Base-by-base conservation (phyloP, 106 monocot species). In the Dendrobium officinale region DNA sequence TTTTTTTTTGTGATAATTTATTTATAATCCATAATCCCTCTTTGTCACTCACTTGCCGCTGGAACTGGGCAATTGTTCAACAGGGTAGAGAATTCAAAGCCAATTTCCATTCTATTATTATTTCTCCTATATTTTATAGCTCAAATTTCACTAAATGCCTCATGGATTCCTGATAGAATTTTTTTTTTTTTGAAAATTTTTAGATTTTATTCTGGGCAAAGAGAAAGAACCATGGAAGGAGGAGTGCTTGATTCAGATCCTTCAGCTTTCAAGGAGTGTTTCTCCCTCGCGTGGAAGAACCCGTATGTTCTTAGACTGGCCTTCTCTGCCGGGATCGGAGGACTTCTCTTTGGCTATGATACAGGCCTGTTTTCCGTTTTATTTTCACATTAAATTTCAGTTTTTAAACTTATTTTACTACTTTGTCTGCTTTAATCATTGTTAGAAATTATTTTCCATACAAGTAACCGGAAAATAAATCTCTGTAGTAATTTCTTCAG, bases 251-350 rank as follows among this genome's bases (percentile, higher is more conserved):
- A 81, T 49, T 86, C 77, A 0, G 92, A 87, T 79, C 67, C 82
- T 0, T 85, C 92, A 0, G 87, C 86, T 26, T 95, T 92, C 83
- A 90, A 78, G 64, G 95, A 90, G 81, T 95, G 95, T 75, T 90
- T 90, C 82, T 88, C 87, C 16, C 79, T 90, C 18, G 77, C 92
- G 20, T 90, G 87, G 92, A 85, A 79, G 75, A 91, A 94, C 73
- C 95, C 92, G 18, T 95, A 90, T 67, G 88, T 95, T 70, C 92
- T 95, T 48, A 85, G 88, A 3, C 89, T 95, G 29, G 95, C 95
- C 40, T 88, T 95, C 81, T 90, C 95, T 3, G 92, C 95, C 0
- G 95, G 95, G 11, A 90, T 95, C n/a, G 95, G 94, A 24, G 94
- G 94, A 47, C 88, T 94, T 4, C 91, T 94, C 75, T 94, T 94